Base-by-base conservation (phyloP, 2,329 filamentous ascomycete species). In the Erysiphe neolycopersici region DNA sequence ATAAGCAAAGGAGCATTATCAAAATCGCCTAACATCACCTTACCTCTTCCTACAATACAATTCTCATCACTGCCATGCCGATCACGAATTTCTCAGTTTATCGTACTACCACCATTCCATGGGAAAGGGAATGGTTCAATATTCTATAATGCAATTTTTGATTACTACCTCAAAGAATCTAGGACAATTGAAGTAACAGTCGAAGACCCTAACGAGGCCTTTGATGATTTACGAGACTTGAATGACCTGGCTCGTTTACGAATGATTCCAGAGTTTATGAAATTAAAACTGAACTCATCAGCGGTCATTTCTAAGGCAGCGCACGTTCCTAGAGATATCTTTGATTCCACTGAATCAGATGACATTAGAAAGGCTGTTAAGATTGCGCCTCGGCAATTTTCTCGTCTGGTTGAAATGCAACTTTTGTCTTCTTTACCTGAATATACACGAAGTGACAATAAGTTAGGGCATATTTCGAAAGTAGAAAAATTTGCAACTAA, bases 141-240 rank as follows among this genome's bases (percentile, higher is more conserved):
- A 17, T 71, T 98, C 35, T 98, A 95, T 64, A 73, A 74, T 47
- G 67, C 74, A 41, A 81, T 95, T 50, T 87, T 83, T 54, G 61
- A 68, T 8, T 62, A 74, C 50, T 79, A 81, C 49, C 66, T 79
- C 46, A 65, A 71, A 31, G 70, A 79, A 45, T 59, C 69, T 0
- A 74, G 76, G 47, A 78, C 84, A 8, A 66, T 73, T 44, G 87
- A 95, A 56, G 70, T 98, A 53, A 91, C 85, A 0, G 76, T 98
- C 5, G 89, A 98, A 61, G 87, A 95, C 48, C 91, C 89, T 0
- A 95, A 81, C 54, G 80, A 87, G 55, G 73, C 69, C 1, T 91
- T 91, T 51, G 80, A 89, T 54, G 73, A 82, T 46, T 64, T 91
- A 52, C 71, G 82, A 50, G 81, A 89, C 55, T 64, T 77, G 43